Percentiles rank a stretch among this genome's conserved stretches.
Conservation (phyloP, 305 asterid species). For the Galium porrigens region DNA sequence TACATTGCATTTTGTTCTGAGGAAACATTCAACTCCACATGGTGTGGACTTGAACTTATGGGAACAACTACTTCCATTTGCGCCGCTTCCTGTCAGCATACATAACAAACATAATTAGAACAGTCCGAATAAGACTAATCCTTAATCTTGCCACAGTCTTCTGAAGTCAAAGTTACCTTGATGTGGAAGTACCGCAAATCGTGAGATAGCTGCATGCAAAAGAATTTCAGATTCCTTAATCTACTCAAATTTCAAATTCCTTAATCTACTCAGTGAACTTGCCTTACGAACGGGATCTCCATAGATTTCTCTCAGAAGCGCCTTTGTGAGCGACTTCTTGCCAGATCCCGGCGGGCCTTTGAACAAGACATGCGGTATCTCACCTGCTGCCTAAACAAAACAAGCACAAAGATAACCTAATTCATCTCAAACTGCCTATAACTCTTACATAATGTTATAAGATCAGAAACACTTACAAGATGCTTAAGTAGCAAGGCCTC, state of each 20-base stretch:
- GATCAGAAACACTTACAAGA: slow-evolving; percentile 32
- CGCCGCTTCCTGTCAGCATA: slow-evolving; percentile 42
- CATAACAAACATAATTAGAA: background rate
- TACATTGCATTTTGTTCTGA: slow-evolving; percentile 48
- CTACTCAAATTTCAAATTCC: background rate
- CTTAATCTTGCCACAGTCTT: background rate
- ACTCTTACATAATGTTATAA: background rate
- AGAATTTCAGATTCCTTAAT: slow-evolving; percentile 4
- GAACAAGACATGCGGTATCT: slow-evolving; percentile 46
- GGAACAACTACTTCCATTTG: slow-evolving; percentile 52
- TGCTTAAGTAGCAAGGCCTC: slow-evolving; percentile 54
- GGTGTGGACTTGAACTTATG: slow-evolving; percentile 65
- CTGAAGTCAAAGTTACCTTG: slow-evolving; percentile 33
- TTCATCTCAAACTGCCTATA: background rate
- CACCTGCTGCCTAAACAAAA: slow-evolving; percentile 31
- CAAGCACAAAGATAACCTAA: background rate
- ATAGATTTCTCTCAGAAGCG: slow-evolving; percentile 53
- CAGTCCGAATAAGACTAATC: background rate
- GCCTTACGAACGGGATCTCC: slow-evolving; percentile 60
- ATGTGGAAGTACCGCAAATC: slow-evolving; percentile 50
- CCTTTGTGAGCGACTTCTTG: slow-evolving; percentile 54
- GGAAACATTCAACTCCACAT: slow-evolving; percentile 58
- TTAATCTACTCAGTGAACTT: slow-evolving; percentile 16
- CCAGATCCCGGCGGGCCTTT: slow-evolving; percentile 78
- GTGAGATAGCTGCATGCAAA: slow-evolving; percentile 47